Base-by-base conservation (phyloP, 208 protist species). In the Crithidia mellificae region DNA sequence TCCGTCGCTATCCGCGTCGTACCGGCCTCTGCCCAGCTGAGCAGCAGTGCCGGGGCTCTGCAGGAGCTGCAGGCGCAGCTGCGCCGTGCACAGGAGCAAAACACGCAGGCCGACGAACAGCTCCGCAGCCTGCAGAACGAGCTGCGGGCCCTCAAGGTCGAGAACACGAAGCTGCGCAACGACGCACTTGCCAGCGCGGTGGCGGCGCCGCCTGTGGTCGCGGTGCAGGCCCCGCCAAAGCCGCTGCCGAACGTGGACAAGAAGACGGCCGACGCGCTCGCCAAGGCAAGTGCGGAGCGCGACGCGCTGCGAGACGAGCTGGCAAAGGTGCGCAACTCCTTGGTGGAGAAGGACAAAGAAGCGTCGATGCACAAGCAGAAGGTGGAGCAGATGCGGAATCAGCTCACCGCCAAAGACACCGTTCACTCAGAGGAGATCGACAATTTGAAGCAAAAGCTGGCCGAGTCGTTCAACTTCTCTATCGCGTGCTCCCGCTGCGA, bases 311-410 rank as follows among this genome's bases (percentile, higher is more conserved):
- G 73, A 15, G 50, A 30, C 12, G 76, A 89, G 49, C 39, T 92
- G 46, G 20, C 53, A 44, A 65, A 74, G 55, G 59, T 86, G 11
- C 74, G 67, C 14, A 57, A 83, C 34, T 39, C 75, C n/a, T 38
- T 92, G n/a, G 65, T 62, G 6, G 74, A 80, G 29, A 73, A 86
- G 54, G 68, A 90, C 65, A 72, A 76, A n/a, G 74, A 92, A 51
- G 71, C 78, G 56, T 32, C 36, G 36, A 58, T 89, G 27, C 87
- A 84, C 62, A 72, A 59, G 43, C 22, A 55, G 20, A 81, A 86
- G 53, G 52, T 58, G 27, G 54, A 47, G 38, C 46, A 69, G 62
- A 34, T 75, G 54, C 46, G 64, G 62, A 68, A 65, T 27, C 65
- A 57, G 24, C 53, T 75, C 12, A 51, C 62, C 6, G 54, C 62